Conservation (phyloP, 371 early-diverging fungal species). For the Mucor sp. region DNA sequence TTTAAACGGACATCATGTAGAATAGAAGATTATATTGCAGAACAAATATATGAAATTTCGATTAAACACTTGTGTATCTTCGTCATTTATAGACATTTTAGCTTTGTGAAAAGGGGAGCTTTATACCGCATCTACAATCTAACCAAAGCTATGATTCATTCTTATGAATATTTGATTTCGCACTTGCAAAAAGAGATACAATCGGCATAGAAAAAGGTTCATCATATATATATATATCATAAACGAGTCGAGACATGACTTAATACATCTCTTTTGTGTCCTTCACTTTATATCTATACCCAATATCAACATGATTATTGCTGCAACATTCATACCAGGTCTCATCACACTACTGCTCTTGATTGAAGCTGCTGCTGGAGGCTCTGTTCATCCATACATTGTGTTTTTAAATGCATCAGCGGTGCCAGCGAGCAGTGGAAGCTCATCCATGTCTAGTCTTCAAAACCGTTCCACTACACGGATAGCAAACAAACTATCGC, state of each 20-base stretch:
- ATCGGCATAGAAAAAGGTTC: background rate
- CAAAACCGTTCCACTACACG: background rate
- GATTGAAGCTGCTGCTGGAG: background rate
- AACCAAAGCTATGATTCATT: background rate
- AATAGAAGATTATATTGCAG: background rate
- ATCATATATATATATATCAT: background rate
- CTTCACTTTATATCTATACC: background rate
- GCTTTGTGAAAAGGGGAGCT: background rate
- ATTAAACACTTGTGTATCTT: background rate
- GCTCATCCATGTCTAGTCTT: background rate
- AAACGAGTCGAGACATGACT: background rate
- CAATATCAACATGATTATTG: background rate
- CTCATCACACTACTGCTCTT: background rate
- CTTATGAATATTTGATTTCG: background rate
- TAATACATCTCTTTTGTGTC: background rate
- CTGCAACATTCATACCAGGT: background rate
- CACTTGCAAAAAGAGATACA: background rate
- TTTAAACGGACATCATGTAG: background rate
- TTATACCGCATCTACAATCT: background rate
- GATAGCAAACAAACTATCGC: background rate
- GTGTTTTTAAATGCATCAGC: background rate
- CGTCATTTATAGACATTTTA: background rate
- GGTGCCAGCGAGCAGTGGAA: background rate
- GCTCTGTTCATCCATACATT: background rate
- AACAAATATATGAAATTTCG: background rate